Evolutionary conservation across 148 eudicot genomes (phyloP).

Genomic region (Spergularia marina): DNA sequence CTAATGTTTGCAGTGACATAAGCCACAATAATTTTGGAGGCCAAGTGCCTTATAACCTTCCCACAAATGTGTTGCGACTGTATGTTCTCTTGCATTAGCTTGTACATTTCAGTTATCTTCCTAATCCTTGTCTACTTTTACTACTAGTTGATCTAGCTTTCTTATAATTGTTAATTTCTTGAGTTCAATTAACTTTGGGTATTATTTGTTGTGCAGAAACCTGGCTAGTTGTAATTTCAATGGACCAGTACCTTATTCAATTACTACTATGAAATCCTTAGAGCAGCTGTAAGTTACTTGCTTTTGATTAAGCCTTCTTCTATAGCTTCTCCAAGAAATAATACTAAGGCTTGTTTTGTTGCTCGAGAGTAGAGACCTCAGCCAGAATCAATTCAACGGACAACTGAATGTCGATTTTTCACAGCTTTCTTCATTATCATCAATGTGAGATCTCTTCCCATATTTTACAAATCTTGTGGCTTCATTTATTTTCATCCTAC

Average conservation of each 20-base stretch:
- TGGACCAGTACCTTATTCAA: slow-evolving; percentile 69
- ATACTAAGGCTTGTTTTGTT: slow-evolving; percentile 13
- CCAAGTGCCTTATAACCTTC: slow-evolving; percentile 68
- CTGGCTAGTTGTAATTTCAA: slow-evolving; percentile 67
- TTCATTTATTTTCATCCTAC: slow-evolving; percentile 4
- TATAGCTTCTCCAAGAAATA: not conserved
- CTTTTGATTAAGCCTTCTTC: slow-evolving; percentile 7
- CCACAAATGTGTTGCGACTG: slow-evolving; percentile 63
- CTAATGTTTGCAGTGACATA: slow-evolving; percentile 67
- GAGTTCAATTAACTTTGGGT: not conserved
- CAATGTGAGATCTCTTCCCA: slow-evolving; percentile 53
- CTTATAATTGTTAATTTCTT: not conserved
- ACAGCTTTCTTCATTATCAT: slow-evolving; percentile 56
- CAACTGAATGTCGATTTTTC: slow-evolving; percentile 54
- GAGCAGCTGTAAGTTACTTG: slow-evolving; percentile 54
- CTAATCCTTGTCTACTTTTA: not conserved
- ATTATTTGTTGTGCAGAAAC: slow-evolving; percentile 52
- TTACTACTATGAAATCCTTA: slow-evolving; percentile 64
- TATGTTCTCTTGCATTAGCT: slow-evolving; percentile 35
- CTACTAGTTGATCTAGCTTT: not conserved
- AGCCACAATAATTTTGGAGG: slow-evolving; percentile 85
- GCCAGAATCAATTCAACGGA: slow-evolving; percentile 75
- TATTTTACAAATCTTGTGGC: not conserved
- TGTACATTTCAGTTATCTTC: not conserved
- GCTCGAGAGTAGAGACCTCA: slow-evolving; percentile 55